Base-by-base conservation (phyloP, 2,329 filamentous ascomycete genomes). In the Ceratocystis lukuohia region DNA sequence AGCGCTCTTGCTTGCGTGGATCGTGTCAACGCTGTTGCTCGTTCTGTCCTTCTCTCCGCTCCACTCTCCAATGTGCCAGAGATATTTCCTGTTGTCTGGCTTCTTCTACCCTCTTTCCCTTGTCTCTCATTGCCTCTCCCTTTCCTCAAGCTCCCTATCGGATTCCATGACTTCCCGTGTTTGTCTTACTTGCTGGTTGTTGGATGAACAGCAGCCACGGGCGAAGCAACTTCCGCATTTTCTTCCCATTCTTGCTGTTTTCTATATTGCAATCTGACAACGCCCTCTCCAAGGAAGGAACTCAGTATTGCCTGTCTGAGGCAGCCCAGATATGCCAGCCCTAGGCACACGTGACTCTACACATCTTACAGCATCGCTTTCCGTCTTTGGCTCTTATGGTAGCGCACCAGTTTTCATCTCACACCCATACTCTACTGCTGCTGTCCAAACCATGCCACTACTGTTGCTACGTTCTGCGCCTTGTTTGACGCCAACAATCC, bases 131-230 rank as follows among this genome's bases (percentile, higher is more conserved):
- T 50, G 46, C 20, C 53, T 5, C 30, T 57, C 53, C 12, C 17
- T 57, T 57, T 17, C 8, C 22, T 22, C 5, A 5, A 15, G 2
- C 53, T 57, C 53, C 53, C 53, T 57, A 28, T 28, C 22, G 30
- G 53, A 57, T 57, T 57, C 53, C 53, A 28, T 33, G 53, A 28
- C 53, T 30, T 57, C 25, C 53, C 53, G 53, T 57, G 53, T 50
- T 50, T 57, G 22, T 28, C 53, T 17, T 57, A 17, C 17, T n/a
- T n/a, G 53, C 22, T 30, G 53, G 22, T 28, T 28, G 53, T 17
- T 37, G 33, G 33, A 12, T 37, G 33, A 37, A 37, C 33, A 37
- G 33, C 30, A 6, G 6, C 28, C 28, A 6, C 28, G 45, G 46
- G 46, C 46, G 22, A 22, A 20, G 45, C 45, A 48, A 50, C n/a